Base-by-base conservation (phyloP, 768 basidiomycete species). In the Pulveroboletus sp. region DNA sequence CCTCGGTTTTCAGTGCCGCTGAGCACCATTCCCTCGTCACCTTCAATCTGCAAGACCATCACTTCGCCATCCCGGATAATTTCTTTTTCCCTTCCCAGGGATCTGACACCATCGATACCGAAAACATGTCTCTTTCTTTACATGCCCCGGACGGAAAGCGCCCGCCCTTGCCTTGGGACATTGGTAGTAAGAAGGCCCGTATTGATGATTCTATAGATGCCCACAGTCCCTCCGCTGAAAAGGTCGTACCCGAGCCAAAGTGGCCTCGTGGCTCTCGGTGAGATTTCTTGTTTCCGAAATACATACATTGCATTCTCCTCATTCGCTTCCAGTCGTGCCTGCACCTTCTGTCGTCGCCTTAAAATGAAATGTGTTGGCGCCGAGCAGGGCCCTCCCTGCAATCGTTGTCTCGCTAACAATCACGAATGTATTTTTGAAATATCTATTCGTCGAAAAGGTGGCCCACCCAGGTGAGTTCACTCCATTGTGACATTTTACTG, bases 381-480 rank as follows among this genome's bases (percentile, higher is more conserved):
- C 3, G 93, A 94, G 66, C 80, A 92, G 34, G 93, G 92, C 0
- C 88, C 88, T 0, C 90, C 93, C 0, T 97, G 93, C 73, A 94
- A 93, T 61, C 85, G 93, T 19, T 97, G 93, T 60, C 69, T 72
- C 40, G 61, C 82, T 0, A 85, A 87, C 17, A 81, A 81, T 56
- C 88, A 94, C 60, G 91, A 95, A 58, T 99, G 97, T 62, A 81
- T 97, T 36, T 98, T 99, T 55, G 94, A 98, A 71, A 95, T 97
- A 65, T 92, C 89, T 2, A 94, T 97, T 65, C 80, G 97, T 40
- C 97, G 97, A 36, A 95, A 94, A 66, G 82, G 90, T 11, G 82
- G 87, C 19, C n/a, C n/a, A n/a, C 79, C 86, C 46, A 91, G 90
- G 90, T 90, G 68, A 55, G 78, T 19, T 17, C 40, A 19, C 38